Conservation (phyloP, 2,329 filamentous ascomycete genomes). For the Sordariomycetes sp. region DNA sequence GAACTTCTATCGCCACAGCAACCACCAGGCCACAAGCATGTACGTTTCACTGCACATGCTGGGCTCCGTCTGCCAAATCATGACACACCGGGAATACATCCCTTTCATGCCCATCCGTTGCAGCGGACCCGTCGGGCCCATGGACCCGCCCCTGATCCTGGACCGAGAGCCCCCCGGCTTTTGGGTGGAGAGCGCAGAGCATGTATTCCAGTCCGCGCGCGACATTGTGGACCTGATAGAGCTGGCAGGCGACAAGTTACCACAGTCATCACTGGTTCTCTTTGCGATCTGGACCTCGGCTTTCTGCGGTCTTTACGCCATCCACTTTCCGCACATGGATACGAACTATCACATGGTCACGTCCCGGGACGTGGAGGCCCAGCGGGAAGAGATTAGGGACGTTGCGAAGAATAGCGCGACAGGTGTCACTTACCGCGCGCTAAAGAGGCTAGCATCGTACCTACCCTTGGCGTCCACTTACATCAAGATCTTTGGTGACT, state of each 20-base stretch:
- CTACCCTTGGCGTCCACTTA: slow-evolving; percentile 45
- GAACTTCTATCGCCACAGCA: slow-evolving; percentile 55
- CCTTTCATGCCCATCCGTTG: slow-evolving; percentile 22
- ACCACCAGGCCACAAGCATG: slow-evolving; percentile 45
- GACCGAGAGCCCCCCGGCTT: slow-evolving; percentile 24
- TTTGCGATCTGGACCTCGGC: slow-evolving; percentile 56
- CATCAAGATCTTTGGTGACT: slow-evolving; percentile 35
- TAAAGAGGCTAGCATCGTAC: slow-evolving; percentile 35
- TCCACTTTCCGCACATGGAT: slow-evolving; percentile 59
- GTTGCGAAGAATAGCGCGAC: slow-evolving; percentile 26
- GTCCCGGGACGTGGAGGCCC: slow-evolving; percentile 15
- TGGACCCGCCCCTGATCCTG: slow-evolving; percentile 25
- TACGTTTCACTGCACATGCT: slow-evolving; percentile 57
- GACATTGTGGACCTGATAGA: slow-evolving; percentile 53
- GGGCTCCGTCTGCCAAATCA: slow-evolving; percentile 50
- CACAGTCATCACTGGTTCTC: slow-evolving; percentile 53
- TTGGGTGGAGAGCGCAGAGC: slow-evolving; percentile 48
- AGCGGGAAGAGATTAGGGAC: slow-evolving; percentile 8
- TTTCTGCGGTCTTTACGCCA: slow-evolving; percentile 52
- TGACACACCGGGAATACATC: slow-evolving; percentile 19
- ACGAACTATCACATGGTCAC: slow-evolving; percentile 34
- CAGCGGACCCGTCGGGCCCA: slow-evolving; percentile 33
- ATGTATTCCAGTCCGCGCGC: slow-evolving; percentile 48
- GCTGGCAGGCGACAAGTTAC: slow-evolving; percentile 46
- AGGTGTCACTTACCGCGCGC: slow-evolving; percentile 31